Percentiles rank a stretch among this genome's conserved stretches.
These are phyloP conservation scores for Balansia obtecta DNA, from an alignment of 2,329 filamentous ascomycete genomes.

Conservation along the genomic window DNA sequence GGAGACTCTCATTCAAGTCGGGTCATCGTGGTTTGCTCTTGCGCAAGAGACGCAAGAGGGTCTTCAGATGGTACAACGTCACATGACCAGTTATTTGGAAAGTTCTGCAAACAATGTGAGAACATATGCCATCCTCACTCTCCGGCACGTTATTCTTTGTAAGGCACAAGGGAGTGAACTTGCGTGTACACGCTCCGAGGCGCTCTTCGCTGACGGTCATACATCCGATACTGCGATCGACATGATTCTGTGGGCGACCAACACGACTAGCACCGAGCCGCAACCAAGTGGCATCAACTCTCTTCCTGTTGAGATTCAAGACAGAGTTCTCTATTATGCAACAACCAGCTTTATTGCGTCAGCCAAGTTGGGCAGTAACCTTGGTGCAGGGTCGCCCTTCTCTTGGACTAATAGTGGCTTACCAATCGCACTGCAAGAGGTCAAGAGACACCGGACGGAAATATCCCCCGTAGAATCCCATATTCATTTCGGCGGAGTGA, in stretches of 20 bases:
- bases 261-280: neutral
- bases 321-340: constrained; percentile 8
- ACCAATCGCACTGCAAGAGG: constrained; percentile 7
- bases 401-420: constrained; percentile 7
- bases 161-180: constrained; percentile 1
- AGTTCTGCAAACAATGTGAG: neutral
- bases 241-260: constrained; percentile 10
- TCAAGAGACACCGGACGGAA: constrained; percentile 7
- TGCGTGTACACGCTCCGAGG: constrained; percentile 4
- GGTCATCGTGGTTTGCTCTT: constrained; percentile 10
- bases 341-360: constrained; percentile 5
- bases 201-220: constrained; percentile 5
- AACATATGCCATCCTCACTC: constrained; percentile 10
- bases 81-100: constrained; percentile 5
- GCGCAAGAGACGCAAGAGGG: constrained; percentile 7
- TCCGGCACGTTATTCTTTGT: constrained; percentile 8
- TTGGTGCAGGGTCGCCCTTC: constrained; percentile 6
- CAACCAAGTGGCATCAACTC: constrained; percentile 4
- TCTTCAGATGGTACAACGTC: constrained; percentile 8
- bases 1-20: constrained; percentile 5
- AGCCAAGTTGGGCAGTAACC: constrained; percentile 8
- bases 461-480: constrained; percentile 9
- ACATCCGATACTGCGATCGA: constrained; percentile 9
- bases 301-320: constrained; percentile 12
- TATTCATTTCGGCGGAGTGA: constrained; percentile 7